Evolutionary conservation across 192 early-diverging fungal genomes (phyloP).

Genomic region (Coemansia sp.): DNA sequence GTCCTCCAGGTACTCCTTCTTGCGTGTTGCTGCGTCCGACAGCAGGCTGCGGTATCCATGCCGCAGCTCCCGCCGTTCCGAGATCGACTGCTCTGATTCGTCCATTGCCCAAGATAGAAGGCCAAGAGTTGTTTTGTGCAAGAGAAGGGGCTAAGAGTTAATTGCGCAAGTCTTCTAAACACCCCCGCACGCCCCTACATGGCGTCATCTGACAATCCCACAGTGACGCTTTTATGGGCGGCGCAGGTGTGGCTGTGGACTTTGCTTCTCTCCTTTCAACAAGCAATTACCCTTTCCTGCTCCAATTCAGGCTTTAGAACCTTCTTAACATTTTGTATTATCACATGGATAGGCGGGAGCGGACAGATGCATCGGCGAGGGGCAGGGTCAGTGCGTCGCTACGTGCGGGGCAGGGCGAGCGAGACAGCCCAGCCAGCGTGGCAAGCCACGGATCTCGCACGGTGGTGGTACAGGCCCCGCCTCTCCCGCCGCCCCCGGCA

Average conservation of each 20-base stretch:
- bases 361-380: background rate
- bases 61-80: constrained; percentile 33
- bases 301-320: background rate
- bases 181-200: background rate
- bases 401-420: background rate
- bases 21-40: constrained; percentile 36
- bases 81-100: constrained; percentile 10
- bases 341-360: background rate
- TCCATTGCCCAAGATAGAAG: constrained; percentile 8
- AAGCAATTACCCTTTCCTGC: background rate
- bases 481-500: background rate
- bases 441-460: constrained; percentile 39
- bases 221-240: background rate
- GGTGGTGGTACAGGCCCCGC: constrained; percentile 10
- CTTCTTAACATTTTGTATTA: background rate
- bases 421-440: constrained; percentile 13
- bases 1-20: constrained; percentile 46
- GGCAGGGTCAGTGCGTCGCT: background rate
- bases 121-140: background rate
- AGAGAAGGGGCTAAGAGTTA: no score
- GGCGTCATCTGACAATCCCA: background rate
- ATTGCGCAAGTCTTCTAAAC: background rate
- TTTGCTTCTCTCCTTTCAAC: background rate
- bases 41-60: constrained; percentile 48
- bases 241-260: background rate